phyloP scores from a whole-genome alignment of 1,139 yeast species.

The Lodderomyces pseudojiufengensis region DNA sequence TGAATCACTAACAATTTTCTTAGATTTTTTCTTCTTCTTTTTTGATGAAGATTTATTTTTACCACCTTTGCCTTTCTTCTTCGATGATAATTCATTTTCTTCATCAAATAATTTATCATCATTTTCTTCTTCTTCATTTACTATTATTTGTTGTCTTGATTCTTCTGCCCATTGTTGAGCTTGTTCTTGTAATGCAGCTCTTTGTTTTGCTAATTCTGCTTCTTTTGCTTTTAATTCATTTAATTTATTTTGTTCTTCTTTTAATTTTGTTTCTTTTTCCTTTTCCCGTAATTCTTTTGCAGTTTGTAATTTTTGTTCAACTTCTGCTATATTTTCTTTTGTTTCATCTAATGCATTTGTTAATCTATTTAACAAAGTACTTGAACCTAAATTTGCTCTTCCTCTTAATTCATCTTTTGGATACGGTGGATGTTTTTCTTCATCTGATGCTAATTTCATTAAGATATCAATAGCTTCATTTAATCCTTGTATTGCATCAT shows the following conservation, averaged over 20 bases:
- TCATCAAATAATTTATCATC: conserved; percentile 29
- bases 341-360: conserved; percentile 73
- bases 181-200: conserved; percentile 71
- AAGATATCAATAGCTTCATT: conserved; percentile 61
- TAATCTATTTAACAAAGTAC: conserved; percentile 69
- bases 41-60: conserved; percentile 20
- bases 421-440: conserved; percentile 63
- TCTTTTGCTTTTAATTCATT: conserved; percentile 43
- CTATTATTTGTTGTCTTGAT: conserved; percentile 33
- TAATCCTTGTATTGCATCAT: conserved; percentile 54
- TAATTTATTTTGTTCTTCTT: conserved; percentile 33
- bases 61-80: conserved; percentile 19
- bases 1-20: conserved; percentile 21
- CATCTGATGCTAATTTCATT: conserved; percentile 53
- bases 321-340: conserved; percentile 56
- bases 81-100: conserved; percentile 21
- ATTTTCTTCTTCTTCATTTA: conserved; percentile 29
- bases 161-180: conserved; percentile 79
- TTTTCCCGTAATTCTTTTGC: conserved; percentile 65
- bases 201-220: conserved; percentile 60
- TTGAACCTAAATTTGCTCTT: conserved; percentile 80
- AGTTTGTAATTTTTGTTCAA: conserved; percentile 61
- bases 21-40: conserved; percentile 15
- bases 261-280: conserved; percentile 26
- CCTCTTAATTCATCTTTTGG: conserved; percentile 76